Evolutionary conservation across 257 asterid species (phyloP).

Genomic region (Leptodermis oblonga): DNA sequence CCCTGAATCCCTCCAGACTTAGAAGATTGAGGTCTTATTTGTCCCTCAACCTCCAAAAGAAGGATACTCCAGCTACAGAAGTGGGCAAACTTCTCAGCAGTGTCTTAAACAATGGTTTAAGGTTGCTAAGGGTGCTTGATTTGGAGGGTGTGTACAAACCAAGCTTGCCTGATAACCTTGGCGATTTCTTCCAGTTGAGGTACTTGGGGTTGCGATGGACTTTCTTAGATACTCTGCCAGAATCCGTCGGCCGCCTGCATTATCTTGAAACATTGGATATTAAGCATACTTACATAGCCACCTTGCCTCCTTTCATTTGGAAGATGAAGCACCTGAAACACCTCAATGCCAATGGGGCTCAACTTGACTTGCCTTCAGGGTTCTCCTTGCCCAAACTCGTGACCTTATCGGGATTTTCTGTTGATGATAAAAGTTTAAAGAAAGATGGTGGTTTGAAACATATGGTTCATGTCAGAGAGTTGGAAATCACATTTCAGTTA

Average conservation of each 20-base stretch:
- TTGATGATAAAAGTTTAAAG: slow-evolving; percentile 14
- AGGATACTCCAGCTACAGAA: slow-evolving; percentile 29
- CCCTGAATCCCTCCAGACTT: background rate
- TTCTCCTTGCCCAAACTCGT: slow-evolving; percentile 22
- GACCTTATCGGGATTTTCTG: slow-evolving; percentile 33
- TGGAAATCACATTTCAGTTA: slow-evolving; percentile 24
- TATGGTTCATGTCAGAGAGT: slow-evolving; percentile 22
- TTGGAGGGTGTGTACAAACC: slow-evolving; percentile 40
- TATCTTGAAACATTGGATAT: slow-evolving; percentile 32
- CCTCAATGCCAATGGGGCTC: slow-evolving; percentile 25
- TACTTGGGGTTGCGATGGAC: slow-evolving; percentile 45
- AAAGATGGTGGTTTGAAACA: slow-evolving; percentile 16
- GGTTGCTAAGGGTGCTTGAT: slow-evolving; percentile 40
- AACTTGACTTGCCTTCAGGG: slow-evolving; percentile 26
- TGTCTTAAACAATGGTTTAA: slow-evolving; percentile 21
- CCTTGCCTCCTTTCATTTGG: slow-evolving; percentile 32
- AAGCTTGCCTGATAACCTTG: slow-evolving; percentile 33
- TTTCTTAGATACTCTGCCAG: slow-evolving; percentile 33
- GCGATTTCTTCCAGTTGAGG: slow-evolving; percentile 27
- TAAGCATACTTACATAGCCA: slow-evolving; percentile 32
- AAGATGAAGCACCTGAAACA: slow-evolving; percentile 31
- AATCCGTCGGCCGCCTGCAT: slow-evolving; percentile 24
- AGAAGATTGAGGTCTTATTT: slow-evolving; percentile 25
- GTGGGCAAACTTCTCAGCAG: slow-evolving; percentile 25
- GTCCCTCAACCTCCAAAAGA: slow-evolving; percentile 27